Evolutionary conservation across 129 eudicot species (phyloP).

Genomic region (Helianthus tuberosus): DNA sequence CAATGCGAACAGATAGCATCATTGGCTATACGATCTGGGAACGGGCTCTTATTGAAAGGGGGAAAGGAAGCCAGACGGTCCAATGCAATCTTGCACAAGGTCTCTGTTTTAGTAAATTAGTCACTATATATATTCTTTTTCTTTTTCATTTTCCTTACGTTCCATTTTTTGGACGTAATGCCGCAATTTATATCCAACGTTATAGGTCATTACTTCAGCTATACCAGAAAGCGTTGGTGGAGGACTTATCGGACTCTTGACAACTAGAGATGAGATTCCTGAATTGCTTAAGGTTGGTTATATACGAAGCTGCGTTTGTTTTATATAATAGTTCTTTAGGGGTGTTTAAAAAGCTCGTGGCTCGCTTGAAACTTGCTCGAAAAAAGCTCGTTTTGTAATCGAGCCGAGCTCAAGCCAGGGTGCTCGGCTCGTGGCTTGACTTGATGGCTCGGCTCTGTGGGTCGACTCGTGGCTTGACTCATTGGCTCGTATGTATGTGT

Average conservation of each 20-base stretch:
- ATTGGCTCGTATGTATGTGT: too few species aligned
- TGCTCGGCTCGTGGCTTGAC: too few species aligned
- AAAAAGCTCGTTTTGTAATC: too few species aligned
- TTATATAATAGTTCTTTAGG: neutral
- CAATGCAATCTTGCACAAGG: constrained; percentile 92
- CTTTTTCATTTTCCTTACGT: neutral
- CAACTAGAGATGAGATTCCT: constrained; percentile 97
- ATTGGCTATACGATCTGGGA: constrained; percentile 87
- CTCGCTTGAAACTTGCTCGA: too few species aligned
- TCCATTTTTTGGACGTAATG: neutral
- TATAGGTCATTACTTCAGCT: constrained; percentile 86
- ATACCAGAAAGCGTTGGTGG: constrained; percentile 82
- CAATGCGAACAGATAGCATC: constrained; percentile 71
- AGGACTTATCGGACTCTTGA: constrained; percentile 83
- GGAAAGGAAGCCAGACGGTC: constrained; percentile 97
- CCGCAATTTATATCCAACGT: neutral
- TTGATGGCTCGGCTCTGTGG: too few species aligned
- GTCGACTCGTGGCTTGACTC: too few species aligned
- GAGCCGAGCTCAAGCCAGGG: too few species aligned
- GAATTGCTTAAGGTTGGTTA: constrained; percentile 84
- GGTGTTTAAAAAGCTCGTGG: too few species aligned
- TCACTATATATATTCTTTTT: constrained; percentile 1
- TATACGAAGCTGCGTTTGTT: constrained; percentile 6
- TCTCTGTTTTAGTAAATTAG: constrained; percentile 19
- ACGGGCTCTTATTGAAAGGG: constrained; percentile 95